phyloP scores from a whole-genome alignment of 176 grass and related monocot genomes.

The Tillandsia fasciculata region DNA sequence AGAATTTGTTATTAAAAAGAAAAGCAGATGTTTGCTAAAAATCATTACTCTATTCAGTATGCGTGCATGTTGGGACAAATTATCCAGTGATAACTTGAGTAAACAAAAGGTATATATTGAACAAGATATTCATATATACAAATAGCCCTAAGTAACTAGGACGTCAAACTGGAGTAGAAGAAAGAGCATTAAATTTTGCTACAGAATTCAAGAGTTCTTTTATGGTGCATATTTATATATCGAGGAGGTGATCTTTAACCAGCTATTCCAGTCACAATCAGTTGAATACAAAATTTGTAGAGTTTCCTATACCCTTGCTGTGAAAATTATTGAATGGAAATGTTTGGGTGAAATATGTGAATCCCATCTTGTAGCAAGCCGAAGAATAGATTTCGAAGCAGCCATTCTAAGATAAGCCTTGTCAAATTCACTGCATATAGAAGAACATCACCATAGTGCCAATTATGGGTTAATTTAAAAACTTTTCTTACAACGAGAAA shows the following conservation, averaged over 20 bases:
- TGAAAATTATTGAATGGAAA: slow-evolving; percentile 56
- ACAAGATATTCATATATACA: neutral
- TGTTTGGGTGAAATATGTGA: slow-evolving; percentile 63
- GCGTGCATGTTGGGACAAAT: too few relatives aligned
- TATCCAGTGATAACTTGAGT: too few relatives aligned
- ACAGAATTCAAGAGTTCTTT: neutral
- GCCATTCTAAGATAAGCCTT: slow-evolving; percentile 55
- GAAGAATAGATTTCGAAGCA: slow-evolving; percentile 72
- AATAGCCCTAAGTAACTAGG: too few relatives aligned
- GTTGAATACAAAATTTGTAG: slow-evolving; percentile 21
- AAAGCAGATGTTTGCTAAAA: too few relatives aligned
- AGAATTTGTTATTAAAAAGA: too few relatives aligned
- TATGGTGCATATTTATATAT: neutral
- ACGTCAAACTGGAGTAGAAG: too few relatives aligned
- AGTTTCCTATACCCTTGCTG: slow-evolving; percentile 50
- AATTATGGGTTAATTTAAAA: neutral
- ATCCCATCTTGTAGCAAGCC: slow-evolving; percentile 78
- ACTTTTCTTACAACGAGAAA: neutral
- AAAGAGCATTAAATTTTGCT: neutral
- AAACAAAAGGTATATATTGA: neutral
- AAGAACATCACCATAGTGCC: neutral
- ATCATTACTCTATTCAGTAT: too few relatives aligned
- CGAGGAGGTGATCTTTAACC: neutral
- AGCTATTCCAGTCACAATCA: neutral
- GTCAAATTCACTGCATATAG: slow-evolving; percentile 60